Evolutionary conservation across 768 basidiomycete species (phyloP).

Genomic region (Tricholomella constricta): DNA sequence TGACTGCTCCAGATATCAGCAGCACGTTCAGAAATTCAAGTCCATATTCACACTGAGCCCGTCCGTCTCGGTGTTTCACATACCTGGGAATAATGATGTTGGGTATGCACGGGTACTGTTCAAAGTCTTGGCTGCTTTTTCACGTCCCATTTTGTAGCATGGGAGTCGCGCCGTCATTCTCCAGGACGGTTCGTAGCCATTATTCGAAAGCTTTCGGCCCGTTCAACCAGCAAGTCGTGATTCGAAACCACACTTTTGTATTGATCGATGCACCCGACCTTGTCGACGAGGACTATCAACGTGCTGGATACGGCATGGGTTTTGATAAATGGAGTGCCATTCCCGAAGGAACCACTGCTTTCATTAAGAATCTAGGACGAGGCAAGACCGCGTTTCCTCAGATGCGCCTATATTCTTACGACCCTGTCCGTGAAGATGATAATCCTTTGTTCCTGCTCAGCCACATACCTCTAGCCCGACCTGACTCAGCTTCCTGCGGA

Average conservation of each 20-base stretch:
- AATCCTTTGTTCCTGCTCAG: conserved; percentile 70
- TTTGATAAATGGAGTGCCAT: conserved; percentile 61
- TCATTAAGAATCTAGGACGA: conserved; percentile 48
- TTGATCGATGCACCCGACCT: conserved; percentile 76
- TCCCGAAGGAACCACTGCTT: conserved; percentile 57
- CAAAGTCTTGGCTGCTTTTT: not conserved
- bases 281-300: conserved; percentile 79
- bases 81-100: conserved; percentile 85
- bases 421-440: conserved; percentile 21
- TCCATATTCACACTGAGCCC: conserved; percentile 52
- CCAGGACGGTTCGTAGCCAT: conserved; percentile 54
- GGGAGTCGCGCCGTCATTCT: conserved; percentile 52
- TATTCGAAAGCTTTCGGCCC: conserved; percentile 69
- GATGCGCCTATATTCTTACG: conserved; percentile 5
- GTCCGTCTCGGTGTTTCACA: conserved; percentile 48
- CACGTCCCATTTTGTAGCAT: conserved; percentile 39
- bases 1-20: conserved; percentile 51
- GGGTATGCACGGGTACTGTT: conserved; percentile 44
- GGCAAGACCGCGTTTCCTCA: conserved; percentile 33
- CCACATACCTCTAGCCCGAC: conserved; percentile 84
- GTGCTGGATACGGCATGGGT: conserved; percentile 46
- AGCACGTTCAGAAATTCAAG: conserved; percentile 62
- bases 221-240: conserved; percentile 58
- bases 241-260: conserved; percentile 75
- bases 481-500: conserved; percentile 76